Conservation (phyloP, 495 filamentous ascomycete species). For the Pseudevernia furfuracea region DNA sequence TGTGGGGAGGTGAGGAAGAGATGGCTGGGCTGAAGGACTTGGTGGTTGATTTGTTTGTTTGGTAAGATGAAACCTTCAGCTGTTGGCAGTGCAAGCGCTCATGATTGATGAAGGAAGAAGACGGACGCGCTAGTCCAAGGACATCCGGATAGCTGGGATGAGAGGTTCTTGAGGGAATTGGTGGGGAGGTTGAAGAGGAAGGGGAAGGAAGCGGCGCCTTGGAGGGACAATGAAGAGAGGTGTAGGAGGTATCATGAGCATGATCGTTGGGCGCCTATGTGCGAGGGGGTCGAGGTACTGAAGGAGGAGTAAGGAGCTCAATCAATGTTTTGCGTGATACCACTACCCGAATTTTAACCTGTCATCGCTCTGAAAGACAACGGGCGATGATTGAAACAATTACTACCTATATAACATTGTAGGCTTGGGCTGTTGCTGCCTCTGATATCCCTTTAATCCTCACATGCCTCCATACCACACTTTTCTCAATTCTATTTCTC, state of each 20-base stretch:
- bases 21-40: conserved; percentile 29
- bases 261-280: conserved; percentile 16
- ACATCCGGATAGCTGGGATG: conserved; percentile 35
- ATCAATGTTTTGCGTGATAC: background rate
- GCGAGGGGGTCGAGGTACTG: conserved; percentile 11
- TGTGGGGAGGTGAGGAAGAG: conserved; percentile 27
- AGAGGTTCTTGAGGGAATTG: conserved; percentile 25
- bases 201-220: conserved; percentile 21
- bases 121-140: conserved; percentile 37
- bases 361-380: background rate
- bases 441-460: background rate
- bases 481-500: conserved; percentile 17
- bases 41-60: conserved; percentile 42
- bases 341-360: background rate
- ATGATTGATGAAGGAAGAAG: conserved; percentile 30
- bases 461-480: background rate
- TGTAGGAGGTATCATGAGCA: conserved; percentile 26
- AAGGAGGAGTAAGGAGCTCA: background rate
- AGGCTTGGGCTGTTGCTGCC: background rate
- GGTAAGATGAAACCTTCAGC: conserved; percentile 12
- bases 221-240: conserved; percentile 16
- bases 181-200: conserved; percentile 23
- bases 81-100: background rate
- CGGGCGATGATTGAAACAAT: background rate
- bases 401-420: background rate